Percentiles rank a stretch among this genome's conserved stretches.
These are phyloP conservation scores for Ophiostoma piceae DNA, from an alignment of 2,329 filamentous ascomycete species.

Conservation along the genomic window DNA sequence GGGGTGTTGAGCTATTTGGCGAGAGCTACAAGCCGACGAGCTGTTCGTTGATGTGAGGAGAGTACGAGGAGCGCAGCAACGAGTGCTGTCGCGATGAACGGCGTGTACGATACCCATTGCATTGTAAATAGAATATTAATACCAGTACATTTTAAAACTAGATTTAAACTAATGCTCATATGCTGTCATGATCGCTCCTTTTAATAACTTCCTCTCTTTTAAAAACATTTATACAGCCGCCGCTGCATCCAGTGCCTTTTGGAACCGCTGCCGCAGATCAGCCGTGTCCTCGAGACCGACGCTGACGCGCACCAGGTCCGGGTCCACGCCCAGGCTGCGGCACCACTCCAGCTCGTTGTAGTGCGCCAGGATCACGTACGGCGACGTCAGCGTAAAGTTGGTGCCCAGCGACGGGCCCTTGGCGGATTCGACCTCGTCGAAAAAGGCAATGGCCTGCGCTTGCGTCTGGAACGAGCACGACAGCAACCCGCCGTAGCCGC, in stretches of 20 bases:
- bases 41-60: constrained; percentile 56
- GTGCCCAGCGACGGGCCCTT: constrained; percentile 95
- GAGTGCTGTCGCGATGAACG: neutral
- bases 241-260: constrained; percentile 61
- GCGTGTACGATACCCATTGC: constrained; percentile 8
- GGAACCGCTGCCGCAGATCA: constrained; percentile 60
- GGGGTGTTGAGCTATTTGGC: constrained; percentile 68
- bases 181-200: neutral
- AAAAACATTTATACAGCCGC: constrained; percentile 28
- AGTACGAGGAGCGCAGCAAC: too few species aligned
- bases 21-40: constrained; percentile 55
- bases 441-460: constrained; percentile 72
- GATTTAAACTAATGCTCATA: too few species aligned
- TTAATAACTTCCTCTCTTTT: too few species aligned
- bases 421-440: constrained; percentile 76
- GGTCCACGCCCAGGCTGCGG: constrained; percentile 71
- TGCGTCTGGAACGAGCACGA: constrained; percentile 73
- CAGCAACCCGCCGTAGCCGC: constrained; percentile 85
- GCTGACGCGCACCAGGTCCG: constrained; percentile 75
- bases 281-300: constrained; percentile 79
- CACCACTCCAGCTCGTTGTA: constrained; percentile 93
- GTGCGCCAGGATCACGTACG: constrained; percentile 87
- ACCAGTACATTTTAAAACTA: too few species aligned
- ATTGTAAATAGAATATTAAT: neutral
- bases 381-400: constrained; percentile 89